Evolutionary conservation across 1,284 basidiomycete species (phyloP).

Genomic region (Tilletia walkeri): DNA sequence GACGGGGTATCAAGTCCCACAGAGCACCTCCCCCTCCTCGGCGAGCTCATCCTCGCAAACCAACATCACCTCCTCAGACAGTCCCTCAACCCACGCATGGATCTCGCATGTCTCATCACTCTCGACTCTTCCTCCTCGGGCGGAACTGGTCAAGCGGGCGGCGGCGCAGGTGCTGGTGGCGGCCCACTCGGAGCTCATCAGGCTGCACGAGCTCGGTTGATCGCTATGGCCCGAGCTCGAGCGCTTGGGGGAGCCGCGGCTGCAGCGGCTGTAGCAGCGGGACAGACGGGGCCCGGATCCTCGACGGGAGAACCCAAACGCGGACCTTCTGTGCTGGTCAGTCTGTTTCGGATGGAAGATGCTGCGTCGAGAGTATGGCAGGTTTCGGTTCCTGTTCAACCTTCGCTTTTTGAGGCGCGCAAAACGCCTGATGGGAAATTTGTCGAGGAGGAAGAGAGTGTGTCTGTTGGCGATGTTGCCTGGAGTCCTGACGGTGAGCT

Average conservation of each 20-base stretch:
- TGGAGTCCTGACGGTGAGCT: slow-evolving; percentile 29
- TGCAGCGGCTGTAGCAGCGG: background rate
- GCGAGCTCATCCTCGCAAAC: slow-evolving; percentile 6
- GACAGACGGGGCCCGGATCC: background rate
- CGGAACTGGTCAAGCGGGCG: too few species aligned
- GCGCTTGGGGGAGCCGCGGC: slow-evolving; percentile 3
- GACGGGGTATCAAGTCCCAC: background rate
- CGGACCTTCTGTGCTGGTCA: slow-evolving; percentile 31
- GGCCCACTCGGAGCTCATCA: background rate
- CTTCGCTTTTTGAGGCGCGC: slow-evolving; percentile 26
- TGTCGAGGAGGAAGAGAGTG: slow-evolving; percentile 29
- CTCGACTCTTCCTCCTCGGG: background rate
- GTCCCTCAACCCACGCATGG: slow-evolving; percentile 37
- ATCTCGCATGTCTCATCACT: slow-evolving; percentile 31
- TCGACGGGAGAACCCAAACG: slow-evolving; percentile 28
- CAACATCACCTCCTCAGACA: slow-evolving; percentile 23
- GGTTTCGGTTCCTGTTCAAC: slow-evolving; percentile 25
- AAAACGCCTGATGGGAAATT: slow-evolving; percentile 1
- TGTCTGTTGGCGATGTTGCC: slow-evolving; percentile 29
- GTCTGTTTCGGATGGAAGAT: slow-evolving; percentile 33
- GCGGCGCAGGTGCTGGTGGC: background rate
- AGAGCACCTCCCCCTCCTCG: background rate
- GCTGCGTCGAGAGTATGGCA: slow-evolving; percentile 31
- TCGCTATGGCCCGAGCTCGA: slow-evolving; percentile 11
- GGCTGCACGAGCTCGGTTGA: background rate